These are phyloP conservation scores for Nakazawaea pomicola DNA, from an alignment of 805 yeast species.

Conservation along the genomic window DNA sequence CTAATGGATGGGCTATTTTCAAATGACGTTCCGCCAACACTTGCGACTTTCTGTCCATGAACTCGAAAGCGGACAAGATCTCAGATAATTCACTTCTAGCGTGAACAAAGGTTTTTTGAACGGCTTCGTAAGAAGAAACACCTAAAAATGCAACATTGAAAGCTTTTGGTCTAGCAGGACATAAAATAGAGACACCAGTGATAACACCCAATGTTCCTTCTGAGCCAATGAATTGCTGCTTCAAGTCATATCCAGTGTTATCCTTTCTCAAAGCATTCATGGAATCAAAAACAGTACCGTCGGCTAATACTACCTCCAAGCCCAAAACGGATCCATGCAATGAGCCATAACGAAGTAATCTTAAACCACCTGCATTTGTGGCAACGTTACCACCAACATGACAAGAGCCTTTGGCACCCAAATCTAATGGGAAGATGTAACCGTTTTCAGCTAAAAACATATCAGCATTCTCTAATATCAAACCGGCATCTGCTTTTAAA, in stretches of 20 bases:
- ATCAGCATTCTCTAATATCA: slow-evolving; percentile 83
- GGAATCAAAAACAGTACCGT: slow-evolving; percentile 76
- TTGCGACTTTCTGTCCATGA: slow-evolving; percentile 79
- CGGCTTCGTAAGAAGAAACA: slow-evolving; percentile 74
- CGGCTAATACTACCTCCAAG: slow-evolving; percentile 86
- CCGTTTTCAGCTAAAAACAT: slow-evolving; percentile 72
- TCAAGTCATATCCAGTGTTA: slow-evolving; percentile 91
- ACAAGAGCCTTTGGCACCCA: slow-evolving; percentile 97
- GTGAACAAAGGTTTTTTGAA: slow-evolving; percentile 70
- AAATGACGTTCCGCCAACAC: slow-evolving; percentile 56
- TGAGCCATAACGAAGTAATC: slow-evolving; percentile 85
- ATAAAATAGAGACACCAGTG: slow-evolving; percentile 84
- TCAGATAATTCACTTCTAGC: slow-evolving; percentile 80
- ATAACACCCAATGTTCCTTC: slow-evolving; percentile 91
- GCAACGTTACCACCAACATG: slow-evolving; percentile 95
- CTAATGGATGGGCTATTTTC: slow-evolving; percentile 66
- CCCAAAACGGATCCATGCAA: slow-evolving; percentile 91
- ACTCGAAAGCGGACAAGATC: slow-evolving; percentile 87
- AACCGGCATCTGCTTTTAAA: slow-evolving; percentile 85
- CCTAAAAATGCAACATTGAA: slow-evolving; percentile 88
- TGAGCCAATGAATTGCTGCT: slow-evolving; percentile 88
- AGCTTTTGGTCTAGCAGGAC: slow-evolving; percentile 85
- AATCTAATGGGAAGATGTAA: slow-evolving; percentile 85
- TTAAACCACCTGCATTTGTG: slow-evolving; percentile 93
- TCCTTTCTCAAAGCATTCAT: slow-evolving; percentile 87